phyloP scores from a whole-genome alignment of 768 basidiomycete species.

The Russula lepida region DNA sequence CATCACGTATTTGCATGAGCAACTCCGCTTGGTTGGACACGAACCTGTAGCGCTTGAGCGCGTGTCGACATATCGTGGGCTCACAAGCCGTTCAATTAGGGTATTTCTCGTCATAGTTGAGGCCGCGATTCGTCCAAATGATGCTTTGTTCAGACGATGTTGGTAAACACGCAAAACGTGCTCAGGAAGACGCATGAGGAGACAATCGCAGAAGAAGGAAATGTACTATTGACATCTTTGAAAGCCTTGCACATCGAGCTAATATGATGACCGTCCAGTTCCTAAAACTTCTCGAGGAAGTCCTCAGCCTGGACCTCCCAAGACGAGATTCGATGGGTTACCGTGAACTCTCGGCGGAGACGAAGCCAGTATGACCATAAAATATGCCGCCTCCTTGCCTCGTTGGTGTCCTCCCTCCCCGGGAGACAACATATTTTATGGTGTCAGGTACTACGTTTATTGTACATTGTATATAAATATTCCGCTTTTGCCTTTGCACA shows the following conservation, averaged over 20 bases:
- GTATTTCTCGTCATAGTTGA: constrained; percentile 28
- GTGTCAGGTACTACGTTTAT: background rate
- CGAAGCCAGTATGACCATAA: constrained; percentile 9
- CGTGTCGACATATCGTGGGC: constrained; percentile 42
- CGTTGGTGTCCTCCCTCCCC: background rate
- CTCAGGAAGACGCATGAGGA: constrained; percentile 42
- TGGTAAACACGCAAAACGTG: constrained; percentile 61
- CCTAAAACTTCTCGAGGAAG: constrained; percentile 18
- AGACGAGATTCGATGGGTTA: constrained; percentile 5
- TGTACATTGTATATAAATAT: background rate
- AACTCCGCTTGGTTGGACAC: constrained; percentile 43
- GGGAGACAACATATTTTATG: background rate
- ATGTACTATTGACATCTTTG: constrained; percentile 30
- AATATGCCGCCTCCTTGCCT: no score
- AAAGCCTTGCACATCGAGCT: background rate
- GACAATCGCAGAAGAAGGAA: constrained; percentile 47
- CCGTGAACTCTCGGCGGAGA: constrained; percentile 1
- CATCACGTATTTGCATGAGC: constrained; percentile 55
- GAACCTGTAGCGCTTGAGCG: constrained; percentile 42
- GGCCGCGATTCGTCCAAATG: background rate
- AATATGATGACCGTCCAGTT: constrained; percentile 14
- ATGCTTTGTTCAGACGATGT: constrained; percentile 42
- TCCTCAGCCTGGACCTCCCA: constrained; percentile 8
- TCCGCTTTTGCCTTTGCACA: background rate
- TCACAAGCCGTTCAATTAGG: constrained; percentile 58